Conservation (phyloP, 768 basidiomycete genomes). For the Trametes villosa region DNA sequence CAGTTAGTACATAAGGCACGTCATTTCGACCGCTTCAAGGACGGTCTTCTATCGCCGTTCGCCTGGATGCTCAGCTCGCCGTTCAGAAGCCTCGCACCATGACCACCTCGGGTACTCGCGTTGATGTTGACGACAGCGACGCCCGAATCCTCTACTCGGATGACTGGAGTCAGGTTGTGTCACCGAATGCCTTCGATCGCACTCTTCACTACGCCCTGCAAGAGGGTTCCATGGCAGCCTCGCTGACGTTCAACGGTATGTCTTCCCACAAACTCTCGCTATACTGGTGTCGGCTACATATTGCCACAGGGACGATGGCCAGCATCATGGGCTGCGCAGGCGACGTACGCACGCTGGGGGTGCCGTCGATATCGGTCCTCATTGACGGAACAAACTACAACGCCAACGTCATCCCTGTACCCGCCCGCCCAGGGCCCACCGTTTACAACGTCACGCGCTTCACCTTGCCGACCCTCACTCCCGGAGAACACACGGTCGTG, state of each 20-base stretch:
- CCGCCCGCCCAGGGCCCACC: background rate
- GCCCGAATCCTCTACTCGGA: background rate
- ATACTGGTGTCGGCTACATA: background rate
- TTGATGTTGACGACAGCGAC: background rate
- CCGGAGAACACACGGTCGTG: background rate
- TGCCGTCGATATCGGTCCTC: background rate
- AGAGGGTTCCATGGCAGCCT: background rate
- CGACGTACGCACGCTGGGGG: background rate
- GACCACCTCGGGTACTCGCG: background rate
- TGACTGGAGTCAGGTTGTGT: background rate
- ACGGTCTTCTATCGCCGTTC: too few species aligned
- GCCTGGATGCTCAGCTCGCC: too few species aligned
- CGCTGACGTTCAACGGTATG: background rate
- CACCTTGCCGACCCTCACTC: background rate
- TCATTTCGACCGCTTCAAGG: too few species aligned
- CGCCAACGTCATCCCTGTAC: background rate
- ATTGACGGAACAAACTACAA: background rate
- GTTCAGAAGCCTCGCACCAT: background rate
- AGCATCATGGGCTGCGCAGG: background rate
- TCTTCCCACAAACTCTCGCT: background rate
- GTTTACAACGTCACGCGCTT: slow-evolving; percentile 6
- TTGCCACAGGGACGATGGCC: background rate
- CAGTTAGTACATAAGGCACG: too few species aligned
- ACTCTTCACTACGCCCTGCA: background rate
- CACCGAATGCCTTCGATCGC: background rate